Percentiles rank a stretch among this genome's conserved stretches.
Evolutionary conservation across 495 filamentous ascomycete genomes (phyloP).

Genomic region (Annulohypoxylon moriforme): DNA sequence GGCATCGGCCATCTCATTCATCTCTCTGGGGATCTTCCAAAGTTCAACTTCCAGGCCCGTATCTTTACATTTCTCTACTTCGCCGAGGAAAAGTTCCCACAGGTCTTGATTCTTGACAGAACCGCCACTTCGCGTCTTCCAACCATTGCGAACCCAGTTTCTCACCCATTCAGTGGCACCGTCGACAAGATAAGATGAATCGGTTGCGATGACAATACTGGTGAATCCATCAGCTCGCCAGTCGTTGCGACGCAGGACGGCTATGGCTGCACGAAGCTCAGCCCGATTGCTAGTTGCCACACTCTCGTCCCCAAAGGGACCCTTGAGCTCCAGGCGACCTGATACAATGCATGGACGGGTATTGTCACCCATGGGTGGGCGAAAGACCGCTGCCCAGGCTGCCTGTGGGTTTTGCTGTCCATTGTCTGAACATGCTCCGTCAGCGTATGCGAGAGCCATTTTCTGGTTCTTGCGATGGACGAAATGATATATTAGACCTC

Average conservation of each 20-base stretch:
- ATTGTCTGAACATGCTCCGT: neutral
- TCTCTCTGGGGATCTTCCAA: neutral
- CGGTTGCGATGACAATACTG: neutral
- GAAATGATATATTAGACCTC: neutral
- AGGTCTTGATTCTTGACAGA: neutral
- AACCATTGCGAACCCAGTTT: neutral
- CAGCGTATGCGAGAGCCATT: neutral
- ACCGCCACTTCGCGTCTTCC: neutral
- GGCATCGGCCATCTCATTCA: neutral
- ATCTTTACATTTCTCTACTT: neutral
- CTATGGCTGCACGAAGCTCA: neutral
- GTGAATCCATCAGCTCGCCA: neutral
- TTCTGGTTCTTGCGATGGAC: neutral
- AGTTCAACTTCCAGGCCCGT: neutral
- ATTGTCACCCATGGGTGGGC: neutral
- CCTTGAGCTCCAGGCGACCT: neutral
- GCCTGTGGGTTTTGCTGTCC: neutral
- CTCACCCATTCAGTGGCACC: neutral
- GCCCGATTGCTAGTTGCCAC: neutral
- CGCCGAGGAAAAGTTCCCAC: neutral
- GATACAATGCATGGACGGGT: neutral
- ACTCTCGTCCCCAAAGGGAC: neutral
- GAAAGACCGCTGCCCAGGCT: neutral
- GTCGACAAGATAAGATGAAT: neutral
- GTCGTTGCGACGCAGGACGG: neutral